Percentiles rank a stretch among this genome's conserved stretches.
These are phyloP conservation scores for Echinosophora koreensis DNA, from an alignment of 306 rosid genomes.

Conservation along the genomic window DNA sequence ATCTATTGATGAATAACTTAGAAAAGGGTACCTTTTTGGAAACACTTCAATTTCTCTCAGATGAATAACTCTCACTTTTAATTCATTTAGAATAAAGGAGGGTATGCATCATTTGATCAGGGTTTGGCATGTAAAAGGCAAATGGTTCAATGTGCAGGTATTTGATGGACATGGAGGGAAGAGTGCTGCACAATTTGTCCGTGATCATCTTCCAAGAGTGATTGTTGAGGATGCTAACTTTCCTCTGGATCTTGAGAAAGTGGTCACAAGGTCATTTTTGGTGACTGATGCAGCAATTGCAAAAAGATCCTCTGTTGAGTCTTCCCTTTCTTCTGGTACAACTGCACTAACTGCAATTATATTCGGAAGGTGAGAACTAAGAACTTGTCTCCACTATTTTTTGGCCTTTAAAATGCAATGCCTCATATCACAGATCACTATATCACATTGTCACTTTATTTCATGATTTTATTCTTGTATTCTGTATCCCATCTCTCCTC, in stretches of 20 bases:
- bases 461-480: neutral
- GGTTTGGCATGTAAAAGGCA: constrained; percentile 35
- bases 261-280: constrained; percentile 81
- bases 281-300: constrained; percentile 87
- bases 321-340: constrained; percentile 87
- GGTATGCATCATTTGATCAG: constrained; percentile 16
- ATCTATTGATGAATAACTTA: constrained; percentile 10
- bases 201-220: constrained; percentile 86
- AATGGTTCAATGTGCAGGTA: constrained; percentile 63
- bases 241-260: constrained; percentile 91
- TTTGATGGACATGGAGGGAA: constrained; percentile 98
- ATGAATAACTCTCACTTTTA: constrained; percentile 6
- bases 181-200: constrained; percentile 84
- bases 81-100: neutral
- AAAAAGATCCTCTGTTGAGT: constrained; percentile 62
- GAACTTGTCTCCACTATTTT: constrained; percentile 1
- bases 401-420: constrained; percentile 8
- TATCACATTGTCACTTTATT: neutral
- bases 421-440: neutral
- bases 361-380: constrained; percentile 74
- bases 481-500: no score
- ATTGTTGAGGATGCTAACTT: constrained; percentile 89
- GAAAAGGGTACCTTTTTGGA: neutral
- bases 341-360: constrained; percentile 95
- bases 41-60: neutral